A percentile compares a stretch with the other conserved stretches of the same genome.
Conservation (phyloP, 371 early-diverging fungal species). For the Haplosporangium sp. region DNA sequence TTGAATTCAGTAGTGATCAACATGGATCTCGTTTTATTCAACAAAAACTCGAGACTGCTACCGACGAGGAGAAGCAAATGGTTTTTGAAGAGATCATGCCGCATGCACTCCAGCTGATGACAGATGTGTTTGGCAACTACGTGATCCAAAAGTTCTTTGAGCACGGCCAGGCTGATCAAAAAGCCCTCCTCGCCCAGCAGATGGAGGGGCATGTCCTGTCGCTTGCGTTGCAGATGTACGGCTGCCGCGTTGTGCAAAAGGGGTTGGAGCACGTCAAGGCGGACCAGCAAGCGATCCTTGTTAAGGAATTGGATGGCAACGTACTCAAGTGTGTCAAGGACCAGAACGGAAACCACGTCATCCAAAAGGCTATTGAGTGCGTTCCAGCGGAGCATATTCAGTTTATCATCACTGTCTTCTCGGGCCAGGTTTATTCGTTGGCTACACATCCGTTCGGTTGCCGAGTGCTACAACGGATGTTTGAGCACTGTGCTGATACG, state of each 20-base stretch:
- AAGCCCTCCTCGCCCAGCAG: conserved; percentile 85
- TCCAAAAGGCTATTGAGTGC: conserved; percentile 99
- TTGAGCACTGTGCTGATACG: conserved; percentile 96
- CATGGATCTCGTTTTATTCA: conserved; percentile 99
- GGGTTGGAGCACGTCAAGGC: conserved; percentile 93
- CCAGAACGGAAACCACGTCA: conserved; percentile 99
- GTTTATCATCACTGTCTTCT: conserved; percentile 97
- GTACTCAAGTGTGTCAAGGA: conserved; percentile 98
- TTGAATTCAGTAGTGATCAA: conserved; percentile 99
- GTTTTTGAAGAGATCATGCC: conserved; percentile 98
- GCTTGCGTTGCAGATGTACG: conserved; percentile 99
- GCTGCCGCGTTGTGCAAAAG: conserved; percentile 99
- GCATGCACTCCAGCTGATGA: conserved; percentile 94
- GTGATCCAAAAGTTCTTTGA: conserved; percentile 99
- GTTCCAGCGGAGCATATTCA: conserved; percentile 92
- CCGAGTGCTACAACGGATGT: conserved; percentile 99
- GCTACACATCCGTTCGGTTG: conserved; percentile 99
- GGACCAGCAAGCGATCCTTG: conserved; percentile 91
- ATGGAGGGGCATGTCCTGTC: conserved; percentile 96
- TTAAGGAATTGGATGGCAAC: conserved; percentile 93
- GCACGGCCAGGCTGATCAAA: conserved; percentile 92
- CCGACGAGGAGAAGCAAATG: conserved; percentile 92
- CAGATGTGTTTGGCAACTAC: conserved; percentile 99
- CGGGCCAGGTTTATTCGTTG: conserved; percentile 94
- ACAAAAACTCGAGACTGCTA: conserved; percentile 96